Evolutionary conservation across 208 protist genomes (phyloP), one percentile per base, ranked within the genome.

Genomic region (Porcisia hertigi): DNA sequence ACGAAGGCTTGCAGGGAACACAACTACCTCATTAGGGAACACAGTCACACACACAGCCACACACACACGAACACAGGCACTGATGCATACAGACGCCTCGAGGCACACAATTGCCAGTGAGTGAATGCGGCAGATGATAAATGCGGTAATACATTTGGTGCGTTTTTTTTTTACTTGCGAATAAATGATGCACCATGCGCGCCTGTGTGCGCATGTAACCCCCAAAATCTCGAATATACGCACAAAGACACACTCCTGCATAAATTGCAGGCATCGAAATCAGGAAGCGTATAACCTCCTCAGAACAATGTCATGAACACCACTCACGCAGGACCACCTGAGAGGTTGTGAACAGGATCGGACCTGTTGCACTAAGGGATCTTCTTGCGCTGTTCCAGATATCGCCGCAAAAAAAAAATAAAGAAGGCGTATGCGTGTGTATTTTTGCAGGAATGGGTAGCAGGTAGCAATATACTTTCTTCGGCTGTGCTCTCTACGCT

Each of bases 161-260:
- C 30, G 30, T 71, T 57, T 71, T 69, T 30, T 23, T 67, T 41
- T n/a, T 66, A 25, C n/a, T 54, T 55, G 66, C 49, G 63, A 67
- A 67, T 67, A 67, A 52, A 67, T 23, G 60, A 20, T 45, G 58
- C 14, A 9, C 12, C 30, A 62, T 39, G n/a, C 58, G 58, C 58
- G 2, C 9, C 25, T 0, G 60, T 12, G 60, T 36, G 16, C 47
- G 63, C 30, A 30, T 30, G 30, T 30, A 30, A 30, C 30, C 30
- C 30, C 30, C 30, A 4, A 49, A 49, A 34, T 20, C 18, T 4
- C 20, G 9, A 67, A 25, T 47, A 30, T 30, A 30, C 30, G 30
- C 30, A 30, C 30, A 30, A 30, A 52, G 14, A 11, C 2, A 18
- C 36, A 14, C 60, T 2, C 34, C 16, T 23, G 12, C 36, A 0